Conservation (phyloP, 805 yeast species). For the Jamesozyma gamospora region DNA sequence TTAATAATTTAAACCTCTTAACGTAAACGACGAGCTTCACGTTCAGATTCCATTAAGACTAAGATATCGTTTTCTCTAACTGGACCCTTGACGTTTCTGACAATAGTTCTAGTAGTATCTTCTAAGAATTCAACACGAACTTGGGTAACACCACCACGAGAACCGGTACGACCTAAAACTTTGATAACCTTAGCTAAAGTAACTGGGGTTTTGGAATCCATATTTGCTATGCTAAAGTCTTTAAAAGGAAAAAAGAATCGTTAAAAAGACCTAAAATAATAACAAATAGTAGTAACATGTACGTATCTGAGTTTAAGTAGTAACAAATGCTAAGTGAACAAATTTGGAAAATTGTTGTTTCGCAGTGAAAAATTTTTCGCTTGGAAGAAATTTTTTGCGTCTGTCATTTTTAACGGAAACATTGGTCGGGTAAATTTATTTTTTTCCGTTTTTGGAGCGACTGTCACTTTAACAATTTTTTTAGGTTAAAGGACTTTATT, state of each 20-base stretch:
- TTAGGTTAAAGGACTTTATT: no score
- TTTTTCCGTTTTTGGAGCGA: no score
- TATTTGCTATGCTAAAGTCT: conserved; percentile 15
- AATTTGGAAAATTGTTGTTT: no score
- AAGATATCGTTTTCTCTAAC: conserved; percentile 97
- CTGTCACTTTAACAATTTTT: no score
- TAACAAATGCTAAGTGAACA: neutral
- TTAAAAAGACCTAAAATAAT: neutral
- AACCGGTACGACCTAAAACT: conserved; percentile 99
- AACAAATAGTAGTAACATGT: neutral
- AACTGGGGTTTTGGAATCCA: conserved; percentile 70
- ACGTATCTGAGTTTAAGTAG: neutral
- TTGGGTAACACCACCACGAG: conserved; percentile 99
- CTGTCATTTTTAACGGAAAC: conserved; percentile 2
- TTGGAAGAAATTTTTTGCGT: conserved; percentile 2
- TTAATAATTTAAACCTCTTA: conserved; percentile 34
- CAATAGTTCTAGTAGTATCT: conserved; percentile 89
- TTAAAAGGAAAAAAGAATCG: neutral
- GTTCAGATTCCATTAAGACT: conserved; percentile 99
- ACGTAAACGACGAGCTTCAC: conserved; percentile 97
- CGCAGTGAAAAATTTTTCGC: no score
- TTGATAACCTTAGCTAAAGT: conserved; percentile 99
- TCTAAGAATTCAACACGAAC: conserved; percentile 96
- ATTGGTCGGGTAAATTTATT: neutral
- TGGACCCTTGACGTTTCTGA: conserved; percentile 97